Base-by-base conservation (phyloP, 2,329 filamentous ascomycete genomes). In the Botrytis hyacinthi region DNA sequence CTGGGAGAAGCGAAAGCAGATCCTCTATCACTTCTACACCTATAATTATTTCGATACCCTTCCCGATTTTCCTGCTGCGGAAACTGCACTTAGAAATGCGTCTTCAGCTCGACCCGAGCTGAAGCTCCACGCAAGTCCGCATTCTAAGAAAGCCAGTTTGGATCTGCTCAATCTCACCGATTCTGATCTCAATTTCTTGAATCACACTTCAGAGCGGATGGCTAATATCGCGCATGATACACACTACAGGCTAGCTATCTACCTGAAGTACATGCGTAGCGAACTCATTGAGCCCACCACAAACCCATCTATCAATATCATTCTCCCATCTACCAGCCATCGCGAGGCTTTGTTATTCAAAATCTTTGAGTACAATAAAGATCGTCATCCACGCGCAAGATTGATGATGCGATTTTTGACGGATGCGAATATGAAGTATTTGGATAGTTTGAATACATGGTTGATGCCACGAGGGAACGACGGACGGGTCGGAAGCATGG, bases 1-100 rank as follows among this genome's bases (percentile, higher is more conserved):
- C n/a, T n/a, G 63, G 40, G 26, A n/a, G 32, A 29, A 20, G 42
- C 32, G 63, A 29, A 66, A 66, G 63, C 26, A 66, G 22, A n/a
- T 48, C 10, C 59, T 70, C 18, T 60, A 70, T 16, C 67, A 70
- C 7, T 70, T 70, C n/a, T 60, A 60, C 35, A n/a, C 67, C 1
- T 70, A 60, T 16, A 54, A 46, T 16, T 22, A 70, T 57, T 70
- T 70, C 20, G 67, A 70, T 16, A 62, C 60, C 6, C 37, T 42
- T 62, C 14, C 37, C 26, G 37, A 60, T 42, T 3, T 12, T 37
- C 14, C 29, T 44, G 51, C 51, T 1, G 12, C n/a, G 7, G 16
- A 57, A 8, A 29, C n/a, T 16, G 12, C 48, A n/a, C 26, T n/a
- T 16, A 54, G 26, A 54, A 54, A 54, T n/a, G n/a, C n/a, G 51